Evolutionary conservation across 805 yeast genomes (phyloP), one percentile per base, ranked within the genome.

Genomic region (Saccharomycopsis oosterbeekiorum): DNA sequence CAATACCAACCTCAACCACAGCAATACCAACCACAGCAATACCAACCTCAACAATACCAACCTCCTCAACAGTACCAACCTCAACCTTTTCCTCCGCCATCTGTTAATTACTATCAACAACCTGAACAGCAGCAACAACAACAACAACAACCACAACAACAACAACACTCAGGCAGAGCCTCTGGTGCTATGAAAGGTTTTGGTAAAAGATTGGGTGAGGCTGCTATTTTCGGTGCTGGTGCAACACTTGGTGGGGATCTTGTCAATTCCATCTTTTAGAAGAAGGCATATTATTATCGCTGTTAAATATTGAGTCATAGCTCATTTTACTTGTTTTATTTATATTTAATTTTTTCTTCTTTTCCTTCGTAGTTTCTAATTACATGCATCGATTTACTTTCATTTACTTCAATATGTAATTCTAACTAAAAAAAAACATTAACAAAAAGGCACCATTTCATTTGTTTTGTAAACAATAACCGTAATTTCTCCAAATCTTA

Each of bases 201-300:
- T 67, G 96, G 96, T 29, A 79, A 88, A 65, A 86, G 89, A 73
- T 75, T 92, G 62, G 97, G 96, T 63, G 84, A 90, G 67, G 96
- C 97, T n/a, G 92, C 96, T 41, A 83, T 92, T 57, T 93, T 90
- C 66, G 97, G 97, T 73, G 97, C 96, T 10, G 98, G 98, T 77
- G 96, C 97, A 47, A 86, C 97, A 1, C 78, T 92, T 60, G 98
- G 98, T 69, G 80, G 89, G 55, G 90, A 88, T 68, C 68, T 93
- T 58, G 89, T 92, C 50, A 84, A 87, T 68, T 80, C 88, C 53
- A 86, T 89, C 63, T 84, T 86, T 67, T 84, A 74, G 70, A 37
- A 15, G 3, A 29, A 6, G 34, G 34, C 34, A 29, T 29, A 29
- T 29, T 29, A 29, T 6, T 29, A 29, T 29, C 34, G 34, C 6